Conservation (phyloP, 2,329 filamentous ascomycete species). For the Capronia coronata region DNA sequence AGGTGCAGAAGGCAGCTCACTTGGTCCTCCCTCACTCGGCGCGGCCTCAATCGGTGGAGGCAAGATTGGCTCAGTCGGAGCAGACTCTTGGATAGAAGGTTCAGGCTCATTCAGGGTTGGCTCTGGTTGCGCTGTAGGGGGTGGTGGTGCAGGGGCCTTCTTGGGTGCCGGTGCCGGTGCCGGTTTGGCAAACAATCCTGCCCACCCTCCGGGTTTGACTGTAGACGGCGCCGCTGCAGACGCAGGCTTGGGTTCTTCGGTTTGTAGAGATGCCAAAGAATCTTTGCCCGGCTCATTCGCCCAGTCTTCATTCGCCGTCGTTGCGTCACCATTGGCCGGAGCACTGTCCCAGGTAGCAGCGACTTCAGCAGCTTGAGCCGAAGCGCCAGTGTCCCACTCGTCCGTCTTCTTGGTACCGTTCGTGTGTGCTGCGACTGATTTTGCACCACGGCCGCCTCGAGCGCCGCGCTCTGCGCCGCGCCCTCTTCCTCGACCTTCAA, state of each 20-base stretch:
- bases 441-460: conserved; percentile 43
- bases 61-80: conserved; percentile 39
- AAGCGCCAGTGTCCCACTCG: conserved; percentile 15
- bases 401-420: conserved; percentile 37
- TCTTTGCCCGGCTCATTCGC: conserved; percentile 29
- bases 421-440: conserved; percentile 36
- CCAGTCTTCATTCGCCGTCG: conserved; percentile 24
- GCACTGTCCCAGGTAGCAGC: conserved; percentile 30
- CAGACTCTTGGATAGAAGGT: conserved; percentile 33
- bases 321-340: conserved; percentile 28
- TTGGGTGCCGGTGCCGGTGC: conserved; percentile 43
- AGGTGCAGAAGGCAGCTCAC: conserved; percentile 27
- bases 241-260: conserved; percentile 32
- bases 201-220: conserved; percentile 47
- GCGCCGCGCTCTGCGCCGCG: conserved; percentile 40
- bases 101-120: conserved; percentile 21
- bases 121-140: conserved; percentile 18
- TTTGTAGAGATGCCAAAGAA: conserved; percentile 28
- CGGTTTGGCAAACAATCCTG: conserved; percentile 66
- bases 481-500: conserved; percentile 42
- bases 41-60: conserved; percentile 37
- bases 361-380: conserved; percentile 24
- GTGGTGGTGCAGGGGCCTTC: conserved; percentile 42
- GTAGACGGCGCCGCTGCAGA: conserved; percentile 16
- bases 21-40: conserved; percentile 33